Evolutionary conservation across 2,329 filamentous ascomycete species (phyloP).

Genomic region (Sporothrix pseudoabietina): DNA sequence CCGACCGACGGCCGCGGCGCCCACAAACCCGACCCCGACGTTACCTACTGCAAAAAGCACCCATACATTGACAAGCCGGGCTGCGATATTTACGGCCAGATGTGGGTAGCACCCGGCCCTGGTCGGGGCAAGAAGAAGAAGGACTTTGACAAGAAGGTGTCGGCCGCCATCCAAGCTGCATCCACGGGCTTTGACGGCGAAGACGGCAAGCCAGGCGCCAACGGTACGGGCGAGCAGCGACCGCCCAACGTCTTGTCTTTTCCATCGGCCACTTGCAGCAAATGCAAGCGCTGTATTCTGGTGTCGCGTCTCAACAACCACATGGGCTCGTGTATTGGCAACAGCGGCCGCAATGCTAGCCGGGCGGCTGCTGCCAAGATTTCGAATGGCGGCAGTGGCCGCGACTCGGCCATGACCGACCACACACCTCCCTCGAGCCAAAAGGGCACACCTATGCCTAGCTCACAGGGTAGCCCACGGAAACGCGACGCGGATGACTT

Average conservation of each 20-base stretch:
- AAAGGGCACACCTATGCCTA: constrained; percentile 61
- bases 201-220: constrained; percentile 33
- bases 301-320: constrained; percentile 68
- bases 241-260: constrained; percentile 65
- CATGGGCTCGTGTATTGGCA: constrained; percentile 69
- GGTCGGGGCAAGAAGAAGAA: constrained; percentile 79
- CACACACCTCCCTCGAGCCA: constrained; percentile 65
- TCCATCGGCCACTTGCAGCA: constrained; percentile 67
- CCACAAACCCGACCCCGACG: constrained; percentile 64
- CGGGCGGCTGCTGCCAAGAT: constrained; percentile 65
- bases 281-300: constrained; percentile 67
- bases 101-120: constrained; percentile 71
- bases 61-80: constrained; percentile 76
- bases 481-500: constrained; percentile 60
- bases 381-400: constrained; percentile 54
- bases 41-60: constrained; percentile 77
- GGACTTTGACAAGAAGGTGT: constrained; percentile 65
- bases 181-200: constrained; percentile 48
- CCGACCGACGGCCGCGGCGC: constrained; percentile 71
- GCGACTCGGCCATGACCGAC: constrained; percentile 50
- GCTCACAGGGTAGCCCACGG: constrained; percentile 58
- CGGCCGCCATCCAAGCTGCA: constrained; percentile 42
- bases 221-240: constrained; percentile 51
- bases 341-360: constrained; percentile 64
- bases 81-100: constrained; percentile 81